Conservation (phyloP, 2,329 filamentous ascomycete genomes). For the Alternaria sp. region DNA sequence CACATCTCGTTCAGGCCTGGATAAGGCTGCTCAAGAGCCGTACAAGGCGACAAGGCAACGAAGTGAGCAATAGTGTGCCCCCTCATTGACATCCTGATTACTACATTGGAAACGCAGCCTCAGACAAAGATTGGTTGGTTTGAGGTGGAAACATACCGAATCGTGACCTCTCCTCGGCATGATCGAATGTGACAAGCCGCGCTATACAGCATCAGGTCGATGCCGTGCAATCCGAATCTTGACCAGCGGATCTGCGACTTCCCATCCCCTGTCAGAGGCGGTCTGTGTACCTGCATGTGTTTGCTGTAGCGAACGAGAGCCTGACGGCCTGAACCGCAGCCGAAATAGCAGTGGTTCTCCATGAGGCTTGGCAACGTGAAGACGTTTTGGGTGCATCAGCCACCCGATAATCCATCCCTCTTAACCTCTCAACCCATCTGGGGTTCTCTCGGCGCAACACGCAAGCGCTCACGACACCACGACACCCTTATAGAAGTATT, state of each 20-base stretch:
- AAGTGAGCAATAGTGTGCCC: background rate
- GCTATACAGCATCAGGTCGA: conserved; percentile 26
- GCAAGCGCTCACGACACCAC: conserved; percentile 4
- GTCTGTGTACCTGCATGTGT: conserved; percentile 27
- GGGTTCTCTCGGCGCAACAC: background rate
- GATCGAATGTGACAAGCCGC: conserved; percentile 18
- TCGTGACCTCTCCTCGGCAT: conserved; percentile 13
- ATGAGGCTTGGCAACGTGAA: conserved; percentile 27
- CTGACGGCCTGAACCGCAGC: conserved; percentile 22
- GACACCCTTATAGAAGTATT: background rate
- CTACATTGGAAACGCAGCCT: background rate
- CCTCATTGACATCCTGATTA: conserved; percentile 7
- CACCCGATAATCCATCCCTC: conserved; percentile 8
- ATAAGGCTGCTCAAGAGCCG: background rate
- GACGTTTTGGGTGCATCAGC: conserved; percentile 29
- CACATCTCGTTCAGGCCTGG: conserved; percentile 21
- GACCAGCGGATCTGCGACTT: conserved; percentile 32
- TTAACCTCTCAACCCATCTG: conserved; percentile 3
- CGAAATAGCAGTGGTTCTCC: conserved; percentile 30
- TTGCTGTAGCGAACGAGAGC: conserved; percentile 17
- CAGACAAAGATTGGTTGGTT: conserved; percentile 6
- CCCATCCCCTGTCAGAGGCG: conserved; percentile 18
- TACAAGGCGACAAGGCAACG: background rate
- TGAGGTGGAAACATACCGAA: conserved; percentile 10
- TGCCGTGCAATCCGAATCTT: conserved; percentile 12